phyloP scores from a whole-genome alignment of 352 stramenopile genomes.

The Pythium volutum region DNA sequence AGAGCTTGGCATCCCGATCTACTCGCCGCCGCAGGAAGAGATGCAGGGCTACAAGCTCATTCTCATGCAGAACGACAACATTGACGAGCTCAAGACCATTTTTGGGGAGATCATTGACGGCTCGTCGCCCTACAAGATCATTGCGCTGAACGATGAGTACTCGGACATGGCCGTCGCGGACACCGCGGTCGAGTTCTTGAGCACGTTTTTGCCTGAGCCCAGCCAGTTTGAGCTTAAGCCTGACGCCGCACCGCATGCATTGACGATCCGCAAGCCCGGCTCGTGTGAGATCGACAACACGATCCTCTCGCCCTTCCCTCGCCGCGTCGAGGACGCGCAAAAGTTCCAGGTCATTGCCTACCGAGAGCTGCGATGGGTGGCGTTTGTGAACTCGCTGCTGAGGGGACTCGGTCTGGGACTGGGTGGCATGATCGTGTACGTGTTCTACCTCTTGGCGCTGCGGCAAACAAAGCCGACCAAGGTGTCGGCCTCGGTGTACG shows the following conservation, averaged over 20 bases:
- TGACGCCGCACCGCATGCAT: constrained; percentile 33
- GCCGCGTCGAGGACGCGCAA: constrained; percentile 53
- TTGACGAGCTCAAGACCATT: constrained; percentile 59
- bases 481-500: constrained; percentile 46
- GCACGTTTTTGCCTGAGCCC: constrained; percentile 63
- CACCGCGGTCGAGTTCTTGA: constrained; percentile 64
- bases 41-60: constrained; percentile 86
- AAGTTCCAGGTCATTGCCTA: constrained; percentile 84
- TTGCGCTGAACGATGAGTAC: constrained; percentile 89
- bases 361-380: constrained; percentile 74
- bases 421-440: constrained; percentile 79
- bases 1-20: constrained; percentile 77
- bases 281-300: constrained; percentile 73
- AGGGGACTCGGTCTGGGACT: constrained; percentile 70
- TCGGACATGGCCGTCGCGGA: constrained; percentile 75
- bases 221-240: constrained; percentile 67
- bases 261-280: constrained; percentile 60
- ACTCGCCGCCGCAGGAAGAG: constrained; percentile 64
- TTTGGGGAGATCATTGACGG: constrained; percentile 69
- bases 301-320: constrained; percentile 63
- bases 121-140: constrained; percentile 64
- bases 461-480: constrained; percentile 43
- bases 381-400: constrained; percentile 77
- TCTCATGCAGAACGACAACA: constrained; percentile 82
- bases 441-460: constrained; percentile 75